Base-by-base conservation (phyloP, 495 filamentous ascomycete species). In the Hypoxylon intermedium region DNA sequence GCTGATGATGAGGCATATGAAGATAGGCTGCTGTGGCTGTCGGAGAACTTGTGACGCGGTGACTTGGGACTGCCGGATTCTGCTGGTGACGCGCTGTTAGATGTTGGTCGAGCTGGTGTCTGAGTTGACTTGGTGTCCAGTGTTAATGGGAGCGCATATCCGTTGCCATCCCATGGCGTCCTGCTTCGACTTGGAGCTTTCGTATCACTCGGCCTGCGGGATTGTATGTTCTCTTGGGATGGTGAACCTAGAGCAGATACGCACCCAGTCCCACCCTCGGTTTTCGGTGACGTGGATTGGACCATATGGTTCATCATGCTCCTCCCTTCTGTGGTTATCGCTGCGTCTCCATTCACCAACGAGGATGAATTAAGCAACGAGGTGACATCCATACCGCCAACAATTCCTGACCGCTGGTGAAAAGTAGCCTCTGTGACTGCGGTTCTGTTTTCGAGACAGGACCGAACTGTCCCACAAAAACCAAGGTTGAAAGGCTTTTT, bases 101-200 rank as follows among this genome's bases (percentile, higher is more conserved):
- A 71, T 20, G 42, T 28, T 36, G 68, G 59, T 11, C 38, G 42
- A 16, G 7, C 50, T 40, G 28, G 21, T 31, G 53, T 38, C n/a
- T 56, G 47, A 23, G 55, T 53, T 57, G 62, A 63, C 51, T 70
- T 72, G 7, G 70, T 71, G 40, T 75, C 65, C 18, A 71, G 37
- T 4, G 68, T 65, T 43, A 68, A 51, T 2, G 75, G 74, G 16
- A 79, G 68, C 3, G 69, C 68, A 34, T 74, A 79, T 28, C 73
- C 76, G 37, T 73, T 74, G 12, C 73, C 77, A 48, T 79, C 73
- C 79, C 78, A 82, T 34, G 78, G 78, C 6, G 71, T 80, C 19
- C 76, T 72, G 53, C 64, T 76, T 49, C 73, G 58, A 41, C 58
- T 68, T 12, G 73, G 69, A 21, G 68, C 63, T 24, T 48, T 60